Evolutionary conservation across 202 grass and related monocot genomes (phyloP), one percentile per base, ranked within the genome.

Genomic region (Zoysia matrella): DNA sequence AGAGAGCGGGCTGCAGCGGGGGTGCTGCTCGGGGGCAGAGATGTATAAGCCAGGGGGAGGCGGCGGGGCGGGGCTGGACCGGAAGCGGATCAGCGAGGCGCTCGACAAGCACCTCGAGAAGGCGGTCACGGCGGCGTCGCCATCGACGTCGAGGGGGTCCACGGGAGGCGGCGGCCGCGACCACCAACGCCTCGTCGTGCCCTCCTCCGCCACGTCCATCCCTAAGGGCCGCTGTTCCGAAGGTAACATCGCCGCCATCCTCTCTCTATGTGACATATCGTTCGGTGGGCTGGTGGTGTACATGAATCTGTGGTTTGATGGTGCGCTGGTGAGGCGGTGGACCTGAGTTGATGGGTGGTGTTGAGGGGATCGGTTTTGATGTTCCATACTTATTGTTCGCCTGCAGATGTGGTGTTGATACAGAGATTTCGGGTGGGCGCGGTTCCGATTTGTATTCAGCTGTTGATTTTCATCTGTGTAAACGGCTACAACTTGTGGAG

Each of bases 71-170:
- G 62, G 82, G 62, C 60, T 73, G 80, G 78, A 36, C 30, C 30
- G 30, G 30, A 36, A 36, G 30, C 30, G 30, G 30, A 36, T 36
- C 30, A 36, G 30, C 67, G 91, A 93, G 52, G 91, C 54, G 81
- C 85, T 88, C 52, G 91, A 90, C 77, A 90, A 82, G 64, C 90
- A 89, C 67, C 87, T 87, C 47, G 90, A 91, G 82, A 91, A 90
- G 84, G 84, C 56, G 54, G 12, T 82, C 66, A 84, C 80, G 0
- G 79, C 79, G 6, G 58, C 77, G 6, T 90, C 87, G 58, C 87
- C 87, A 1, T 89, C 87, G 50, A 87, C 80, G 48, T 92, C 84
- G 16, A 80, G 91, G 82, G 91, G 91, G 11, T 87, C 88, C 6
- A 75, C 70, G 7, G 83, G 67, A 10, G 83, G 51, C 65, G 64